Percentiles rank a stretch among this genome's conserved stretches.
Conservation (phyloP, 257 asterid species). For the Lavandula angustifolia region DNA sequence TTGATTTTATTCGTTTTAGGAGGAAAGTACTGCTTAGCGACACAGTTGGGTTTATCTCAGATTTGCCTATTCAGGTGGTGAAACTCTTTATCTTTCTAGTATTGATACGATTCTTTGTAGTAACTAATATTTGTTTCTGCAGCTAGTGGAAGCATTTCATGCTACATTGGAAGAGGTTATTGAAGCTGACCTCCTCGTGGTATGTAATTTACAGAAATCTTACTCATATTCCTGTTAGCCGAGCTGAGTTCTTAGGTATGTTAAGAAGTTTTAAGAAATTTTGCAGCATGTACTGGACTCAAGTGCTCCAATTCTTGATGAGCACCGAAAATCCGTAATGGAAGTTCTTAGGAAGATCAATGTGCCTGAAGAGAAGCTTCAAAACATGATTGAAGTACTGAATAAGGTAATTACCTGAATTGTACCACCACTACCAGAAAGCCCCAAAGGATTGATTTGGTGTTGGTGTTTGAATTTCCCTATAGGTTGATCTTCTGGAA, state of each 20-base stretch:
- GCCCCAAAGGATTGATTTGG: constrained; percentile 11
- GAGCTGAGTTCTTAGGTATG: background rate
- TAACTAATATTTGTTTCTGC: constrained; percentile 32
- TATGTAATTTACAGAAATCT: constrained; percentile 37
- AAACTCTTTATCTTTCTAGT: constrained; percentile 25
- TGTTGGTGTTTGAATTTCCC: constrained; percentile 7
- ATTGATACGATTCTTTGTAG: constrained; percentile 25
- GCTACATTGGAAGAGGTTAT: constrained; percentile 97
- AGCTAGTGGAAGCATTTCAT: constrained; percentile 96
- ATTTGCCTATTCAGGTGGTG: constrained; percentile 89
- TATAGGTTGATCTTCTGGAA: constrained; percentile 74
- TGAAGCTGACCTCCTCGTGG: constrained; percentile 98
- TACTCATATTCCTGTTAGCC: constrained; percentile 10
- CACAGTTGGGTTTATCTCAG: constrained; percentile 96
- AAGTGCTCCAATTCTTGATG: constrained; percentile 71
- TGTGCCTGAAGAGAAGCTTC: constrained; percentile 77
- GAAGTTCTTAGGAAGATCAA: constrained; percentile 80
- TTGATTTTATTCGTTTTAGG: constrained; percentile 50
- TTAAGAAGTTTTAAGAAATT: background rate
- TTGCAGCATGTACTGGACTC: constrained; percentile 96
- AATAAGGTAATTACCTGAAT: constrained; percentile 60
- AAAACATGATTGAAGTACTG: constrained; percentile 96
- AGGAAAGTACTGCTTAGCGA: constrained; percentile 91
- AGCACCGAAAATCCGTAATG: constrained; percentile 75
- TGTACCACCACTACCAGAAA: background rate